Base-by-base conservation (phyloP, 2,329 filamentous ascomycete genomes). In the Alternaria hordeiaustralica region DNA sequence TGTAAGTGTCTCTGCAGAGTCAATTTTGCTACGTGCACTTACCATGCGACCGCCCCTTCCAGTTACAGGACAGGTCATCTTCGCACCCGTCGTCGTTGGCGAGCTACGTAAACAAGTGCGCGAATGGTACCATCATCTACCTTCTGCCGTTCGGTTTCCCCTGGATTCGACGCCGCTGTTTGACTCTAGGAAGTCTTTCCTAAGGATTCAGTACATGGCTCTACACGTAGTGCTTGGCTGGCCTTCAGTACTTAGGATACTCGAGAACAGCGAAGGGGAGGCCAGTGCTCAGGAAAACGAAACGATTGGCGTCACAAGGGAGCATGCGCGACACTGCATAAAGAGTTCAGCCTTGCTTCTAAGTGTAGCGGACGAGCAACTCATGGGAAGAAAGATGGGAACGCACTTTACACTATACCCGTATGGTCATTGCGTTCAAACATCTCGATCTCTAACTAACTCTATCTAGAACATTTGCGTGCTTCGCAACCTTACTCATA, bases 111-210 rank as follows among this genome's bases (percentile, higher is more conserved):
- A 74, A 44, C 71, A 75, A 57, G 68, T 71, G 15, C 56, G 65
- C 6, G 72, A 74, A 53, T 76, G 71, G 73, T 71, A 74, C 41
- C 67, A 74, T 57, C 72, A 76, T 60, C 64, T 75, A 4, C 72
- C 73, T 13, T 60, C 62, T 2, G 61, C 64, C 10, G 62, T 75
- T 21, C 64, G 68, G 15, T 76, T 76, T 59, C 71, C 72, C 1
- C 12, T 73, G 15, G 71, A 71, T 59, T 45, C 64, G 8, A 66
- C 72, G n/a, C 71, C 72, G n/a, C 63, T 76, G 6, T 74, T 73
- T 44, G 73, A 75, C 45, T 68, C 66, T 9, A 63, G 73, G 15
- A 72, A 74, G 41, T 71, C 70, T 10, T 76, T 76, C 49, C 58
- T 75, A 12, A 61, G 73, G 23, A 62, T 69, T n/a, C 73, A 76